Conservation (phyloP, 164 flowering plant genomes). For the Tetrastigma voinierianum region DNA sequence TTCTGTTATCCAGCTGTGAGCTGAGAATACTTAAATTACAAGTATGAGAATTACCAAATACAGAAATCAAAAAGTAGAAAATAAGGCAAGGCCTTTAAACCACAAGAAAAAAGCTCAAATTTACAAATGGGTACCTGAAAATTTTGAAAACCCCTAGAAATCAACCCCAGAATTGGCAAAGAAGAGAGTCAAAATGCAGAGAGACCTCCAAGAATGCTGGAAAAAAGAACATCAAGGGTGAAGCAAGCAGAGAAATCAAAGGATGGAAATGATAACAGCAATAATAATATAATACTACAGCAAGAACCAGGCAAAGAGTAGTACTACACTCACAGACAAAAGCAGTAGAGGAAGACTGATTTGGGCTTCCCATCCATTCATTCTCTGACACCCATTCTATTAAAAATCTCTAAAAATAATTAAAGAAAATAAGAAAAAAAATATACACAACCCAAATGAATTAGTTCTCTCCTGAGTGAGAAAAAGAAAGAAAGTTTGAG, state of each 20-base stretch:
- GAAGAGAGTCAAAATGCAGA: background rate
- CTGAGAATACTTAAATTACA: background rate
- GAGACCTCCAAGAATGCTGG: background rate
- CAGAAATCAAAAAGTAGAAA: background rate
- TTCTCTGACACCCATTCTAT: constrained; percentile 26
- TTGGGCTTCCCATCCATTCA: constrained; percentile 19
- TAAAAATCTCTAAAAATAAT: constrained; percentile 2
- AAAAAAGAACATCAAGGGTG: background rate
- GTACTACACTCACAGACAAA: constrained; percentile 17
- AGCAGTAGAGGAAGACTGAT: constrained; percentile 10
- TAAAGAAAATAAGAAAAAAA: no score
- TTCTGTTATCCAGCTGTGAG: no score
- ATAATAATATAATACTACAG: background rate
- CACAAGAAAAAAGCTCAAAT: background rate
- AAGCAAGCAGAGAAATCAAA: background rate
- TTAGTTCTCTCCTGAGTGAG: background rate
- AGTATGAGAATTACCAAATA: background rate
- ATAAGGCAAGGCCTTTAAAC: background rate
- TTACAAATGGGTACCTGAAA: constrained; percentile 3
- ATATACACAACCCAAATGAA: background rate
- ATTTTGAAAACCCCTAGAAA: constrained; percentile 3
- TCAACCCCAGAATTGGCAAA: background rate
- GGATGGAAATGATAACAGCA: background rate
- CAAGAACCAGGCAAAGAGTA: no score
- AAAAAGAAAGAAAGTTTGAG: constrained; percentile 5